Percentiles rank a stretch among this genome's conserved stretches.
These are phyloP conservation scores for Fragilariopsis cylindrus DNA, from an alignment of 108 stramenopile species.

Conservation along the genomic window DNA sequence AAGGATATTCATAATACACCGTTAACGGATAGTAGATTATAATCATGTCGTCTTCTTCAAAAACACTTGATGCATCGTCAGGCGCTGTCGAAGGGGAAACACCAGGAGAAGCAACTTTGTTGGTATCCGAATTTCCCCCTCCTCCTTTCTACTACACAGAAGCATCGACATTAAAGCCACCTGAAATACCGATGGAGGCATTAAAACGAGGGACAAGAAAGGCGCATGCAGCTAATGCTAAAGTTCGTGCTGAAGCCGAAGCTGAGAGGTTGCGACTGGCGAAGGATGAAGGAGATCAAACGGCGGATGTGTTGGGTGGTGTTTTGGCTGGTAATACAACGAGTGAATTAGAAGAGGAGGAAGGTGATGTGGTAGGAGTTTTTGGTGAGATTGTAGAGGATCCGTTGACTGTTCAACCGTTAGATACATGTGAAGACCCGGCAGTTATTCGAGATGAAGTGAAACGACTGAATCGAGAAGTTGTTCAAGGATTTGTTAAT, in stretches of 20 bases:
- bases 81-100: conserved; percentile 32
- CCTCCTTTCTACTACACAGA: conserved; percentile 77
- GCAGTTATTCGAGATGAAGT: conserved; percentile 69
- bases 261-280: conserved; percentile 52
- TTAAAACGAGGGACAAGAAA: conserved; percentile 72
- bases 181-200: conserved; percentile 68
- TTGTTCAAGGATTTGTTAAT: conserved; percentile 63
- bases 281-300: conserved; percentile 22
- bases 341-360: conserved; percentile 56
- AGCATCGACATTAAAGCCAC: conserved; percentile 49
- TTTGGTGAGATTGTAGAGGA: conserved; percentile 91
- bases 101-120: conserved; percentile 49
- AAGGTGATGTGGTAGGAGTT: conserved; percentile 75
- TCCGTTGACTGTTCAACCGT: conserved; percentile 59
- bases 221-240: conserved; percentile 43
- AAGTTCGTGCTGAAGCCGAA: conserved; percentile 59
- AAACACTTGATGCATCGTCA: neutral
- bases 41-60: conserved; percentile 19
- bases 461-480: conserved; percentile 66
- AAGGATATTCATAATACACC: neutral
- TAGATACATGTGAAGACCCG: conserved; percentile 76
- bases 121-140: conserved; percentile 86
- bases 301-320: conserved; percentile 50
- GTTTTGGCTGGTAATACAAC: conserved; percentile 10
- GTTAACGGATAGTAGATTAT: neutral